phyloP scores from a whole-genome alignment of 192 early-diverging fungal species.

The Helicostylum pulchrum region DNA sequence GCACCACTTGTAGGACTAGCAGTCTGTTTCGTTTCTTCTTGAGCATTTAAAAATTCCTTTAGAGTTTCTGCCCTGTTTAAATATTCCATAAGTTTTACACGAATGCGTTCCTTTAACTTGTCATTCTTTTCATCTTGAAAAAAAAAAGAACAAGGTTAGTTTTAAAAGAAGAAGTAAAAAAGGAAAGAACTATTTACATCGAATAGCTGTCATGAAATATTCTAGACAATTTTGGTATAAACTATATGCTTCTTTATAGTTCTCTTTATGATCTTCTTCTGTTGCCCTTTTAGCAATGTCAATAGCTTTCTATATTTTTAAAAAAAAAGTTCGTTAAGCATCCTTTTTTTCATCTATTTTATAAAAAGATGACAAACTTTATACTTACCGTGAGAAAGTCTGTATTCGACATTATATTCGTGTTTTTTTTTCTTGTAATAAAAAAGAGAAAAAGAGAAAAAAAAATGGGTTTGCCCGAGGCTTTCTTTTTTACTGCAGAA shows the following conservation, averaged over 20 bases:
- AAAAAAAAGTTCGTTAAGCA: neutral
- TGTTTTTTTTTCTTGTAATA: neutral
- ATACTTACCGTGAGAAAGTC: constrained; percentile 24
- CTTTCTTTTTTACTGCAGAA: no score
- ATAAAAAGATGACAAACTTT: neutral
- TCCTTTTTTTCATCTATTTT: neutral
- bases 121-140: constrained; percentile 91
- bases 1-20: constrained; percentile 24
- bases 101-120: constrained; percentile 72
- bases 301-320: constrained; percentile 68
- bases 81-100: constrained; percentile 88
- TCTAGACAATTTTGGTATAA: constrained; percentile 86
- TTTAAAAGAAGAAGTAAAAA: neutral
- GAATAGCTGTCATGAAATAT: constrained; percentile 91
- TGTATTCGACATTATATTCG: constrained; percentile 18
- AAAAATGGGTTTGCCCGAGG: neutral
- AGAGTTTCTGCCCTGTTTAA: constrained; percentile 90
- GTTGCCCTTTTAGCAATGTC: constrained; percentile 91
- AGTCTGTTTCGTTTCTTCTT: constrained; percentile 50
- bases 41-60: constrained; percentile 76
- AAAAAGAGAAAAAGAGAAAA: neutral
- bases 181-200: constrained; percentile 57
- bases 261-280: constrained; percentile 86
- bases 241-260: constrained; percentile 89
- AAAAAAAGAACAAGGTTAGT: neutral